Percentiles rank a stretch among this genome's conserved stretches.
phyloP scores from a whole-genome alignment of 1,139 yeast genomes.

The Saccharomyces hybrid region DNA sequence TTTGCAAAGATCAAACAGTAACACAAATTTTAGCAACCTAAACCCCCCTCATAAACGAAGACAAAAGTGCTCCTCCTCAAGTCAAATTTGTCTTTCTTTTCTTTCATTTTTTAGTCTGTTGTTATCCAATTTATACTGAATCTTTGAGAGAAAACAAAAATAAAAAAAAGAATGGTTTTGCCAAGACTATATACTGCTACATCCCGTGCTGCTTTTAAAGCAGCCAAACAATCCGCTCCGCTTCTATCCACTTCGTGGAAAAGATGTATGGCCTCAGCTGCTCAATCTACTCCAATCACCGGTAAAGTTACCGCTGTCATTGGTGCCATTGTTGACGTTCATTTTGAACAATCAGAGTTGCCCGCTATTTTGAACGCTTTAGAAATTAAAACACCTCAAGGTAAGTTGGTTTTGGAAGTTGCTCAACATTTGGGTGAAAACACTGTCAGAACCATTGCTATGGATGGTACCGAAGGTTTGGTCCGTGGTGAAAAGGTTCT shows the following conservation, averaged over 20 bases:
- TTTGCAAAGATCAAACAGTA: neutral
- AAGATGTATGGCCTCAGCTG: conserved; percentile 86
- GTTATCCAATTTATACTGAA: neutral
- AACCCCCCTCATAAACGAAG: neutral
- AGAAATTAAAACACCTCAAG: conserved; percentile 65
- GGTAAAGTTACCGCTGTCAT: conserved; percentile 97
- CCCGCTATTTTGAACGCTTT: conserved; percentile 97
- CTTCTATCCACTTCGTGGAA: conserved; percentile 41
- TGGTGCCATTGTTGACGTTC: conserved; percentile 99
- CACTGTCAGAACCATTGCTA: conserved; percentile 99
- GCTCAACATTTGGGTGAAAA: conserved; percentile 99
- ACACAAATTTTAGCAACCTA: conserved; percentile 1
- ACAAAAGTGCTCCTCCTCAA: conserved; percentile 1
- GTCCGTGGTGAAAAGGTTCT: conserved; percentile 90
- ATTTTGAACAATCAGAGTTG: conserved; percentile 93
- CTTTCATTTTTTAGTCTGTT: conserved; percentile 2
- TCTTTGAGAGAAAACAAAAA: neutral
- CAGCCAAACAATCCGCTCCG: conserved; percentile 69
- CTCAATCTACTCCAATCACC: conserved; percentile 58
- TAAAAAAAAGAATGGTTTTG: conserved; percentile 45
- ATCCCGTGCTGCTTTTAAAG: conserved; percentile 83
- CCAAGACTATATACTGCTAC: conserved; percentile 90
- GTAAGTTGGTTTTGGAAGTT: conserved; percentile 86
- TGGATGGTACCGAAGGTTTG: conserved; percentile 99
- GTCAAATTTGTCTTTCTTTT: neutral